phyloP scores from a whole-genome alignment of 495 filamentous ascomycete species.

The Neurospora tetraspora region DNA sequence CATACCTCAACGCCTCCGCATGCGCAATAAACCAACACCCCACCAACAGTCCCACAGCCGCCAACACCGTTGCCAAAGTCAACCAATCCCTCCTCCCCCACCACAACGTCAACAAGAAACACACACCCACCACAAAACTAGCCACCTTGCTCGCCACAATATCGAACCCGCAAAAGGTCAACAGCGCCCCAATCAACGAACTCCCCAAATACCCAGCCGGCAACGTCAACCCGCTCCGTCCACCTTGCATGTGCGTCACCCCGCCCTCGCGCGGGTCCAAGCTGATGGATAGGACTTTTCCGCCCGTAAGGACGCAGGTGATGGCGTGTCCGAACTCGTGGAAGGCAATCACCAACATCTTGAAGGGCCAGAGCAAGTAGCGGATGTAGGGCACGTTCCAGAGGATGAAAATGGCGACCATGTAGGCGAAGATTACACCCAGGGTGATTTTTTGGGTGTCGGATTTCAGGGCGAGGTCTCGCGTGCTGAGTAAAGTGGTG shows the following conservation, averaged over 20 bases:
- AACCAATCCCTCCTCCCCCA: slow-evolving; percentile 72
- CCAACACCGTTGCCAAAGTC: slow-evolving; percentile 57
- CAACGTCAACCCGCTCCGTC: slow-evolving; percentile 58
- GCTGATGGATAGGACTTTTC: slow-evolving; percentile 54
- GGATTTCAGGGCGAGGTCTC: slow-evolving; percentile 48
- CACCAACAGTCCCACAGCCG: slow-evolving; percentile 60
- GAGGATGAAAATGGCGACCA: slow-evolving; percentile 61
- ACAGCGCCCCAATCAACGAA: slow-evolving; percentile 61
- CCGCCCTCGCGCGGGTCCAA: slow-evolving; percentile 60
- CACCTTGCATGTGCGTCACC: slow-evolving; percentile 73
- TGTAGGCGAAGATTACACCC: slow-evolving; percentile 52
- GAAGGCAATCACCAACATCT: slow-evolving; percentile 81
- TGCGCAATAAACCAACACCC: slow-evolving; percentile 74
- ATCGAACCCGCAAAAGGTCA: slow-evolving; percentile 73
- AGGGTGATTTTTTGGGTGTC: slow-evolving; percentile 65
- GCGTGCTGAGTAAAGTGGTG: slow-evolving; percentile 10
- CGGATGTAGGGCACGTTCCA: slow-evolving; percentile 74
- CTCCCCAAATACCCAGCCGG: slow-evolving; percentile 71
- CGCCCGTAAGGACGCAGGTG: slow-evolving; percentile 61
- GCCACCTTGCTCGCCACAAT: slow-evolving; percentile 72
- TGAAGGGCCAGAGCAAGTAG: slow-evolving; percentile 73
- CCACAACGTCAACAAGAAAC: slow-evolving; percentile 69
- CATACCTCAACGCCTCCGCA: slow-evolving; percentile 60
- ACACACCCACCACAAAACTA: slow-evolving; percentile 59
- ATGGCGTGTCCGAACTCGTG: slow-evolving; percentile 77